Evolutionary conservation across 1,139 yeast species (phyloP), one percentile per base, ranked within the genome.

Genomic region (Starmera stellimalicola): DNA sequence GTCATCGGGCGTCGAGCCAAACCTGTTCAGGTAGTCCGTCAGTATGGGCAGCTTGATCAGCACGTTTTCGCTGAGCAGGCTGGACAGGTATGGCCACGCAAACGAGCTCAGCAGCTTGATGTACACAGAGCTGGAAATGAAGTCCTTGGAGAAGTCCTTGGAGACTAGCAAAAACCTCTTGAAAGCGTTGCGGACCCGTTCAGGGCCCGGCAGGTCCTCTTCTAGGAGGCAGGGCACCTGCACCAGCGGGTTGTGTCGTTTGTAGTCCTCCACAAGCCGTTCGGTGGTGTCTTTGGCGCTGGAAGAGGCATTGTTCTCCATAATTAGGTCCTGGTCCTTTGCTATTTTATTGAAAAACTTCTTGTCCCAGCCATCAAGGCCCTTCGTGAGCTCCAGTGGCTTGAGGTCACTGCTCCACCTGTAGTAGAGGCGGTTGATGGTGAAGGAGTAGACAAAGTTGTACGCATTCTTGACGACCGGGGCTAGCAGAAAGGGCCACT

Each of bases 1-100:
- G 33, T 62, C 64, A 36, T 63, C 62, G 2, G 61, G 60, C 1
- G 65, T 52, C 12, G 41, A 39, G 8, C 41, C 39, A 16, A 41
- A 43, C 30, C 33, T 33, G 39, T 43, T 15, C 51, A 36, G 8
- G 12, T n/a, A 14, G 6, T 22, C 12, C 14, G 25, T 22, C 12
- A 22, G 8, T 6, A 14, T n/a, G 11, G 25, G 11, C 14, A 22
- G 11, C 12, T 22, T 22, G 5, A 7, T 8, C 8, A 22, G 12
- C 7, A n/a, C 11, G 12, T 6, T 3, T 22, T 22, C 25, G 12
- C 25, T 6, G 14, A 22, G 12, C 11, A 22, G 6, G 12, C 3
- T n/a, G 7, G 25, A 22, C 12, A 22, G 12, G 6, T 4, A 8
- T 4, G 25, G 25, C 25, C 25, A 22, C 5, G 12, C 12, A 14